A percentile compares a stretch with the other conserved stretches of the same genome.
phyloP scores from a whole-genome alignment of 805 yeast species.

The Schwanniomyces vanrijiae region DNA sequence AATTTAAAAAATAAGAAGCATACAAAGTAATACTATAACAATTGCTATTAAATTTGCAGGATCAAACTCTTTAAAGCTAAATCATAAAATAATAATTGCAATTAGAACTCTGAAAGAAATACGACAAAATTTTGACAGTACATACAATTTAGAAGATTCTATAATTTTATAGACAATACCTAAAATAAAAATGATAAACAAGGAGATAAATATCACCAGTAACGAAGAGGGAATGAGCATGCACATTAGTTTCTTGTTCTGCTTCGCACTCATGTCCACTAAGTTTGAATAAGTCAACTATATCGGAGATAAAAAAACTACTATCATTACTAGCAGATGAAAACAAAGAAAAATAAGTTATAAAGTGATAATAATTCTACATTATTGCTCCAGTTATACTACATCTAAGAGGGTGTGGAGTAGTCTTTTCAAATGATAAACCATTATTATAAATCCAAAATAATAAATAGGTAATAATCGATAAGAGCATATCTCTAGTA shows the following conservation, averaged over 20 bases:
- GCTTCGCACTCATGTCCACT: conserved; percentile 5
- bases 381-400: conserved; percentile 43
- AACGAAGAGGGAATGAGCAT: conserved; percentile 49
- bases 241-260: conserved; percentile 29
- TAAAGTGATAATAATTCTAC: conserved; percentile 51
- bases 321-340: conserved; percentile 62
- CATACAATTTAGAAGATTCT: conserved; percentile 35
- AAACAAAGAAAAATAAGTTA: conserved; percentile 50
- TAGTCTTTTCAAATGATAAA: conserved; percentile 47
- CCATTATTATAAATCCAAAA: conserved; percentile 58
- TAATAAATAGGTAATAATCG: conserved; percentile 48
- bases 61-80: conserved; percentile 44
- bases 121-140: conserved; percentile 35
- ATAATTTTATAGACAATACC: conserved; percentile 45
- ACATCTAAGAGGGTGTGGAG: conserved; percentile 54
- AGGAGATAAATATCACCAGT: conserved; percentile 51
- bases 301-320: conserved; percentile 38
- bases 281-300: conserved; percentile 1
- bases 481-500: conserved; percentile 48
- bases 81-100: conserved; percentile 37
- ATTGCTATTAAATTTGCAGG: conserved; percentile 44
- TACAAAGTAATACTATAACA: conserved; percentile 31
- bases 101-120: conserved; percentile 41
- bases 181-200: conserved; percentile 37
- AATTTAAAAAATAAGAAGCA: conserved; percentile 39